Evolutionary conservation across 257 asterid genomes (phyloP).

Genomic region (Plantago major): DNA sequence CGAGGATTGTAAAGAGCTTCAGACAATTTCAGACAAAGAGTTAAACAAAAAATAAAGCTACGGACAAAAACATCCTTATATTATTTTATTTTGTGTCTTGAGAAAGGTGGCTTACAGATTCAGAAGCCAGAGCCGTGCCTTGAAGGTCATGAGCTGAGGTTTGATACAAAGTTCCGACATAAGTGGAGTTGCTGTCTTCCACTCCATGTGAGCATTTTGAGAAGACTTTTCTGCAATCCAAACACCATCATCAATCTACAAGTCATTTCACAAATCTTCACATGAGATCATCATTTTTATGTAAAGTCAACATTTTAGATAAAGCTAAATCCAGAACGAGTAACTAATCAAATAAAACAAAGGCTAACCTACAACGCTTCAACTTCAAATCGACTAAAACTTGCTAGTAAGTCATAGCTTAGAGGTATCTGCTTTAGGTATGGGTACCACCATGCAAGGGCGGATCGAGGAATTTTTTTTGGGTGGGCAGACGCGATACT

Average conservation of each 20-base stretch:
- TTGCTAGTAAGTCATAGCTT: conserved; percentile 61
- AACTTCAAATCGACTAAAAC: conserved; percentile 60
- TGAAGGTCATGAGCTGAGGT: conserved; percentile 46
- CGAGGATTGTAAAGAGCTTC: not conserved
- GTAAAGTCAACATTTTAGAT: not conserved
- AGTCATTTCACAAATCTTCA: conserved; percentile 24
- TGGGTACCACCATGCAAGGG: conserved; percentile 79
- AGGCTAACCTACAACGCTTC: conserved; percentile 77
- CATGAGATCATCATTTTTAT: conserved; percentile 22
- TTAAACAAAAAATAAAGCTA: not conserved
- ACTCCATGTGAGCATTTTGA: conserved; percentile 50
- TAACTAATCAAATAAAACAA: conserved; percentile 6
- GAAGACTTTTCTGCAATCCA: conserved; percentile 80
- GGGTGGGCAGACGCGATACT: too few species aligned
- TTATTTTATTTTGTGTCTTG: not conserved
- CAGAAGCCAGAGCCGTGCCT: conserved; percentile 94
- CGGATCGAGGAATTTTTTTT: too few species aligned
- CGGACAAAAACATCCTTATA: not conserved
- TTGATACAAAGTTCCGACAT: conserved; percentile 56
- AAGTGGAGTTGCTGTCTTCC: conserved; percentile 54
- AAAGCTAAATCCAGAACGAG: not conserved
- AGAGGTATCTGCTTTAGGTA: conserved; percentile 80
- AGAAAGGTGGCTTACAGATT: conserved; percentile 46
- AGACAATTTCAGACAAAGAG: not conserved
- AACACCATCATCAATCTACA: conserved; percentile 84